Percentiles rank a stretch among this genome's conserved stretches.
phyloP scores from a whole-genome alignment of 352 stramenopile species.

The Phytophthora crassamura region DNA sequence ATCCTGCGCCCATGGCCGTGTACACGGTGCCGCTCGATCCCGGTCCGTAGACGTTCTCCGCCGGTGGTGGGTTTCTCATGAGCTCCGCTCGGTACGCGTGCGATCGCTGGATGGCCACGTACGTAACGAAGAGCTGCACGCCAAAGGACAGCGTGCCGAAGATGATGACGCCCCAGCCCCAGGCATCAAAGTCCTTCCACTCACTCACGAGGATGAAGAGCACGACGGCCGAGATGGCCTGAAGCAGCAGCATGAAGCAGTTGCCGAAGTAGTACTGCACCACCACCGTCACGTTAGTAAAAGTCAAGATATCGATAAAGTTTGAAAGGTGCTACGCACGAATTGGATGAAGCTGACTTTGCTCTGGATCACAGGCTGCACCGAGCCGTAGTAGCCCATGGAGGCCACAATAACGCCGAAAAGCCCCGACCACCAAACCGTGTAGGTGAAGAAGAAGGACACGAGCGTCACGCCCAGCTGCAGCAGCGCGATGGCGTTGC shows the following conservation, averaged over 20 bases:
- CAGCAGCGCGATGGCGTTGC: conserved; percentile 82
- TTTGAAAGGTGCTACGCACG: conserved; percentile 43
- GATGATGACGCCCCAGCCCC: conserved; percentile 76
- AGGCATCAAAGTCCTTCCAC: conserved; percentile 80
- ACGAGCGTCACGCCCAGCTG: conserved; percentile 71
- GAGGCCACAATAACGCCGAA: conserved; percentile 80
- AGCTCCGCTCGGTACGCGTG: conserved; percentile 83
- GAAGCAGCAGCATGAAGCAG: conserved; percentile 85
- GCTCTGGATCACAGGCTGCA: conserved; percentile 85
- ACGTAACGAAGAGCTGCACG: conserved; percentile 80
- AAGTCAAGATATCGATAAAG: neutral
- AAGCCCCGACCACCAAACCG: conserved; percentile 80
- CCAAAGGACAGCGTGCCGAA: conserved; percentile 73
- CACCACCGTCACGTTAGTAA: neutral
- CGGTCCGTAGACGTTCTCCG: conserved; percentile 78
- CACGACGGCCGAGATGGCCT: conserved; percentile 75
- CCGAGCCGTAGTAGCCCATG: conserved; percentile 86
- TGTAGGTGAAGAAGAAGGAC: conserved; percentile 85
- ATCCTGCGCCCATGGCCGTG: conserved; percentile 63
- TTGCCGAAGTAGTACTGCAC: conserved; percentile 88
- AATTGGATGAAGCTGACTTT: conserved; percentile 92
- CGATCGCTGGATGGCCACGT: conserved; percentile 77
- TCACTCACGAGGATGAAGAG: conserved; percentile 79
- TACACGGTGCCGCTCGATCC: conserved; percentile 59
- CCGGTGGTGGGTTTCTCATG: conserved; percentile 81